These are phyloP conservation scores for Eucalyptus dawsonii DNA, from an alignment of 345 rosid species.

Conservation along the genomic window DNA sequence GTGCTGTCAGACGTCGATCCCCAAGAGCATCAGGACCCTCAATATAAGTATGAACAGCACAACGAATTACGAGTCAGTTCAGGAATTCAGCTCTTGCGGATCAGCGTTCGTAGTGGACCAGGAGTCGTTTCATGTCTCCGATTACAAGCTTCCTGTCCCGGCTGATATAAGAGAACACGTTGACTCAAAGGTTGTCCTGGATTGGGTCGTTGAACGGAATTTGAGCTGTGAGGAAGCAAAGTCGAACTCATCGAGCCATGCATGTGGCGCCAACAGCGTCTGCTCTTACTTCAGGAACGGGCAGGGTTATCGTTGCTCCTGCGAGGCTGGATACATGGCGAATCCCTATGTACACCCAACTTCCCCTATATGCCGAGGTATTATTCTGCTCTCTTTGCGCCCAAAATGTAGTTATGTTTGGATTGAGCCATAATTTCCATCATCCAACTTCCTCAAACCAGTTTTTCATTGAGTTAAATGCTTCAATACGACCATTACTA, in stretches of 20 bases:
- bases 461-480: neutral
- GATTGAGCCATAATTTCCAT: neutral
- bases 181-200: neutral
- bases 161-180: neutral
- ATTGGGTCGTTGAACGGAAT: neutral
- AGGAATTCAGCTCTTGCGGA: neutral
- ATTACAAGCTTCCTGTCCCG: neutral
- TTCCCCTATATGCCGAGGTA: neutral
- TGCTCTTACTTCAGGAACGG: neutral
- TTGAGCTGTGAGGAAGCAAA: neutral
- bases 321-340: neutral
- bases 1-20: neutral
- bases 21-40: neutral
- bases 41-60: neutral
- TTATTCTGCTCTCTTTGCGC: neutral
- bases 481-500: neutral
- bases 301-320: neutral
- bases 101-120: neutral
- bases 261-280: neutral
- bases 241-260: neutral
- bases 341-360: neutral
- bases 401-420: no score
- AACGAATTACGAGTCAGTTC: neutral
- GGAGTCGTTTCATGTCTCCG: neutral
- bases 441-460: neutral